A percentile compares a stretch with the other conserved stretches of the same genome.
Evolutionary conservation across 257 asterid genomes (phyloP).

Genomic region (Scutellaria barbata): DNA sequence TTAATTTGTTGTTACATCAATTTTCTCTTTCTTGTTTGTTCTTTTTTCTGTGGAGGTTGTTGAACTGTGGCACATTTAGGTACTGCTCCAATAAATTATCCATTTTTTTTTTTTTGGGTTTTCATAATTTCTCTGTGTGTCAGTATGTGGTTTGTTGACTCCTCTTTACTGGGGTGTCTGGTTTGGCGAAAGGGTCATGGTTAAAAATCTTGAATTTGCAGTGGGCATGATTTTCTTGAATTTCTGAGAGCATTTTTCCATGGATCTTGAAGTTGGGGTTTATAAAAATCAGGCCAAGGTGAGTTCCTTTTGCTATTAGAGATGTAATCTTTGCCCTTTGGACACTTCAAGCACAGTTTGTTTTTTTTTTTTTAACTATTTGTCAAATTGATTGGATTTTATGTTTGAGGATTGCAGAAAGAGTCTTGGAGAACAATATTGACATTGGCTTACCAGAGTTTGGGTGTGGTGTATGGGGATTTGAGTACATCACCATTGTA

Average conservation of each 20-base stretch:
- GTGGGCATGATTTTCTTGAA: constrained; percentile 48
- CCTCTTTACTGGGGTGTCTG: constrained; percentile 44
- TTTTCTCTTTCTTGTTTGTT: constrained; percentile 24
- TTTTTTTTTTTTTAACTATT: neutral
- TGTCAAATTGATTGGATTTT: constrained; percentile 12
- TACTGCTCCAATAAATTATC: constrained; percentile 34
- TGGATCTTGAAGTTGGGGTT: constrained; percentile 80
- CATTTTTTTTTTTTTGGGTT: constrained; percentile 24
- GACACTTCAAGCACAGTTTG: neutral
- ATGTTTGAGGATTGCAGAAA: constrained; percentile 56
- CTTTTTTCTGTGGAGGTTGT: too few species aligned
- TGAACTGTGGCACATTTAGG: constrained; percentile 42
- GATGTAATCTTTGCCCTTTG: constrained; percentile 7
- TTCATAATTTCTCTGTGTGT: constrained; percentile 26
- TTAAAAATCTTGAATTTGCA: constrained; percentile 47
- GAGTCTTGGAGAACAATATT: constrained; percentile 83
- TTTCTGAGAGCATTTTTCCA: constrained; percentile 48
- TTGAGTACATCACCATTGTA: constrained; percentile 88
- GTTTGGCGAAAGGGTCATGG: constrained; percentile 42
- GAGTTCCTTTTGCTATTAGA: constrained; percentile 35
- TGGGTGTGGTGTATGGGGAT: constrained; percentile 96
- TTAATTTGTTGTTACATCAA: constrained; percentile 23
- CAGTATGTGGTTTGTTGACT: constrained; percentile 38
- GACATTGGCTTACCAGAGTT: constrained; percentile 86
- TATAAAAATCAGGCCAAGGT: constrained; percentile 68